Percentiles rank a stretch among this genome's conserved stretches.
These are phyloP conservation scores for grape (Vitis vinifera) DNA, from an alignment of 164 flowering plant genomes.

Conservation along the genomic window DNA sequence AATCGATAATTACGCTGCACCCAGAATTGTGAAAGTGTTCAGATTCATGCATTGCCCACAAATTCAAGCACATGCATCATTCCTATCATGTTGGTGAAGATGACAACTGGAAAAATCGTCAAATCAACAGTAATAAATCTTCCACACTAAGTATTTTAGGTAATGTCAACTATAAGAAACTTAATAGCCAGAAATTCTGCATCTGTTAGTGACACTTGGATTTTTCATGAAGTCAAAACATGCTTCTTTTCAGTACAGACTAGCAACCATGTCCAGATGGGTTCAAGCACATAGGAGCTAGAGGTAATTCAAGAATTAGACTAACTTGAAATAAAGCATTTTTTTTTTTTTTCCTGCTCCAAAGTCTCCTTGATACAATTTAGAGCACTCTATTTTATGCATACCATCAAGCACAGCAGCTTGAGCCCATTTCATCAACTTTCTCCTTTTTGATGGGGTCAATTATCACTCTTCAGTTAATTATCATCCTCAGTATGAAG, in stretches of 20 bases:
- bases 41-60: neutral
- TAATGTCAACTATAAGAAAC: neutral
- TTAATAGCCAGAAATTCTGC: neutral
- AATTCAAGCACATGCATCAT: neutral
- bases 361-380: no score
- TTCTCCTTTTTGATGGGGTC: no score
- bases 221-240: neutral
- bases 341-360: no score
- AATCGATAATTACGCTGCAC: slow-evolving; percentile 94
- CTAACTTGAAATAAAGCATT: no score
- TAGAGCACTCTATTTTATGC: no score
- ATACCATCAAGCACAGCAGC: no score
- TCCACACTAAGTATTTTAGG: neutral
- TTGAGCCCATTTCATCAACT: no score
- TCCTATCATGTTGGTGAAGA: neutral
- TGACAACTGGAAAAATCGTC: neutral
- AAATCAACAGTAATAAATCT: neutral
- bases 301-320: no score
- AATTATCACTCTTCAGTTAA: no score
- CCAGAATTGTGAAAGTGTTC: slow-evolving; percentile 6
- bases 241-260: neutral
- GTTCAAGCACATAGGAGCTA: no score
- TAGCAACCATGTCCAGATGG: no score
- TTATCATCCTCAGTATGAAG: no score
- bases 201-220: neutral